Conservation (phyloP, 345 rosid genomes). For the Carallia brachiata region DNA sequence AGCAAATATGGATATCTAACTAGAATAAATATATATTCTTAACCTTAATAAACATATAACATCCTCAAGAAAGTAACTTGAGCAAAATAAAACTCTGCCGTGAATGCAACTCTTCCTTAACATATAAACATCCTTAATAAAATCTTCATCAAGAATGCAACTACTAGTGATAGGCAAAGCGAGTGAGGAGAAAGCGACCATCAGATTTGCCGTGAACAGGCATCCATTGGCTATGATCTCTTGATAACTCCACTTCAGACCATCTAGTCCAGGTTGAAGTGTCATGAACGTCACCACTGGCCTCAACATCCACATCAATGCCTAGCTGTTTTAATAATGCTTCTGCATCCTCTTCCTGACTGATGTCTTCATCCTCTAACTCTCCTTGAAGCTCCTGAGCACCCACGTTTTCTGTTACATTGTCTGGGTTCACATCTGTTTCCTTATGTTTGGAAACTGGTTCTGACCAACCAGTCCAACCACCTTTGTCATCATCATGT, state of each 20-base stretch:
- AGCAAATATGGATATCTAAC: background rate
- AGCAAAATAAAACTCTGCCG: background rate
- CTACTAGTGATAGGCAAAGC: background rate
- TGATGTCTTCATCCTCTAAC: slow-evolving; percentile 43
- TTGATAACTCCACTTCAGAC: slow-evolving; percentile 72
- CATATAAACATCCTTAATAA: no score
- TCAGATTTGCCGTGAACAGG: slow-evolving; percentile 60
- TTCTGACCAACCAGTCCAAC: slow-evolving; percentile 99
- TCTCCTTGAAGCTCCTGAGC: slow-evolving; percentile 42
- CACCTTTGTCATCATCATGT: slow-evolving; percentile 63
- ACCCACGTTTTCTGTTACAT: slow-evolving; percentile 25
- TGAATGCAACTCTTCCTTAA: no score
- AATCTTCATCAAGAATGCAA: background rate
- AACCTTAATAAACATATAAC: background rate
- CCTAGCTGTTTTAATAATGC: slow-evolving; percentile 79
- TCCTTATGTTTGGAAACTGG: slow-evolving; percentile 47
- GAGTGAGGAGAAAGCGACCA: slow-evolving; percentile 33
- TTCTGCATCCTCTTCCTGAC: slow-evolving; percentile 80
- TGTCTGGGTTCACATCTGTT: slow-evolving; percentile 36
- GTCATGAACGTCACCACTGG: slow-evolving; percentile 66
- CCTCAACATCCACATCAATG: slow-evolving; percentile 63
- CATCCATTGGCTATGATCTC: slow-evolving; percentile 86
- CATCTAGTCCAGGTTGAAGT: slow-evolving; percentile 82
- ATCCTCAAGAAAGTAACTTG: background rate
- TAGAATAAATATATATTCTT: background rate